Base-by-base conservation (phyloP, 73 alveolate genomes). In the Paramecium bursaria region DNA sequence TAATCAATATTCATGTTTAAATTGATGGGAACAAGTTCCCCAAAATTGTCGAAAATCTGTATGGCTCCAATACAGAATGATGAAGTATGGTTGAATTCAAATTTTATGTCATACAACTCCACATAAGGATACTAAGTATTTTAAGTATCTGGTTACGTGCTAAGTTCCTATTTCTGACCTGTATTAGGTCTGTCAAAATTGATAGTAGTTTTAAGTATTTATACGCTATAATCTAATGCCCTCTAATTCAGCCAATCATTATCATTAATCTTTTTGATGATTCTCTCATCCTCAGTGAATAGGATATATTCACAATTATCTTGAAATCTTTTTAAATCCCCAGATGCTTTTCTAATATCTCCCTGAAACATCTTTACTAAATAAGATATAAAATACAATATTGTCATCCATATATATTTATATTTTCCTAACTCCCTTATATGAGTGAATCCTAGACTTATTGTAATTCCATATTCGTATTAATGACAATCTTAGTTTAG, bases 381-480 rank as follows among this genome's bases (percentile, higher is more conserved):
- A 42, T 67, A 33, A 39, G 49, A 67, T 23, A 23, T 57, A n/a
- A 57, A 57, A 30, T 67, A 67, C 82, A 3, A 61, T 23, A 47
- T 47, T 73, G 15, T 50, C 86, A 74, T 94, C 96, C 23, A 92
- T 75, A n/a, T 51, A 57, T 19, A 90, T 86, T 47, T 75, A 49
- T 13, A 94, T 23, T 15, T 53, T 67, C 75, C 79, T 86, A 11
- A 90, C 98, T 17, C 98, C 98, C 90, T 96, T 80, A 35, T 54
- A 94, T 1, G 97, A 90, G 49, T 92, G 96, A 29, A 92, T 94
- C 51, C 98, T 61, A 0, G 93, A 86, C 74, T 94, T 94, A 74
- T 94, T 94, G 86, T 94, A 94, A 44, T 94, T 94, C 98, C 98
- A 94, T 2, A 94, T 92, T 50, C 98, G 46, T 2, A 94, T 92